A percentile compares a stretch with the other conserved stretches of the same genome.
Conservation (phyloP, 2,329 filamentous ascomycete species). For the Trichoderma atrobrunneum region DNA sequence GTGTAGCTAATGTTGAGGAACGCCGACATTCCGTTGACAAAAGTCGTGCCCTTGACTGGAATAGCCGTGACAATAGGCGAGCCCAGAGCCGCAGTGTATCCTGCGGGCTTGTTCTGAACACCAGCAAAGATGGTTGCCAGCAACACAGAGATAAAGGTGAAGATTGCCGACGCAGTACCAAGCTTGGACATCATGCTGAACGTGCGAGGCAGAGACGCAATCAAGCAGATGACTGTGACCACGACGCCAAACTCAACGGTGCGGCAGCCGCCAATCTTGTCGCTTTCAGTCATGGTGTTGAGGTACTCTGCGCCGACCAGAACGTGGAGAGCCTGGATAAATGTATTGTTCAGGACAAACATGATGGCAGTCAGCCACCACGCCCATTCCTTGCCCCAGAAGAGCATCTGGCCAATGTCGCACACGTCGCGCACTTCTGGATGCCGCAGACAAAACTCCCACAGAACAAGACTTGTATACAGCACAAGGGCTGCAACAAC, state of each 20-base stretch:
- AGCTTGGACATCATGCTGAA: constrained; percentile 78
- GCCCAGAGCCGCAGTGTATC: constrained; percentile 58
- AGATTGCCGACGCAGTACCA: constrained; percentile 75
- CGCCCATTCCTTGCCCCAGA: constrained; percentile 76
- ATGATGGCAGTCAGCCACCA: constrained; percentile 72
- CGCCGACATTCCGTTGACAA: constrained; percentile 78
- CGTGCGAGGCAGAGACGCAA: constrained; percentile 80
- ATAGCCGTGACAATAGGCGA: constrained; percentile 66
- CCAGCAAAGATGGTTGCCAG: constrained; percentile 80
- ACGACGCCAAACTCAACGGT: constrained; percentile 79
- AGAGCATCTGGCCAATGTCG: constrained; percentile 93
- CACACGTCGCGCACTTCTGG: constrained; percentile 91
- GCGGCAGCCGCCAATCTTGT: constrained; percentile 61
- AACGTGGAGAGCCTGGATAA: constrained; percentile 80
- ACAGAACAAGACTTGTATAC: constrained; percentile 64
- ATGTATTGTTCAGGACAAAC: constrained; percentile 93
- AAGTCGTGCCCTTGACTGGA: constrained; percentile 69
- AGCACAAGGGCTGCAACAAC: constrained; percentile 75
- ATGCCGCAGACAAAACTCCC: constrained; percentile 88
- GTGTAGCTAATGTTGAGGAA: constrained; percentile 97
- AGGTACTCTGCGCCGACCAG: constrained; percentile 82
- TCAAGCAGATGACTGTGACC: constrained; percentile 70
- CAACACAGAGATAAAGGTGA: constrained; percentile 86
- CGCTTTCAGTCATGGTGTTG: constrained; percentile 77
- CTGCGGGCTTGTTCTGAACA: constrained; percentile 69